These are phyloP conservation scores for Chytriomyces sp. DNA, from an alignment of 192 early-diverging fungal species.

Conservation along the genomic window DNA sequence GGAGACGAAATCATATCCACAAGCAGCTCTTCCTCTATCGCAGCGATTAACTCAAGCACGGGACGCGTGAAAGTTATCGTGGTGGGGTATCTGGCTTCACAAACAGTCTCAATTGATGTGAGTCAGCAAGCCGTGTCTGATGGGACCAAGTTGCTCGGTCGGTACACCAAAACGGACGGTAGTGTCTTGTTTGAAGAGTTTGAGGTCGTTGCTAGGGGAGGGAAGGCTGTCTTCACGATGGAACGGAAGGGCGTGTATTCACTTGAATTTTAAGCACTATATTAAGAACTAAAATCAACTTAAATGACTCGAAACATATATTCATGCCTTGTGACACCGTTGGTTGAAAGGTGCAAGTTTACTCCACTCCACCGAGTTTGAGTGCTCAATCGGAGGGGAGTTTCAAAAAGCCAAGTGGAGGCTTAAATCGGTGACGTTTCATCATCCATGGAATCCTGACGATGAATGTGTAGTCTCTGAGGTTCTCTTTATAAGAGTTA, in stretches of 20 bases:
- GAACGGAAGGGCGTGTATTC: conserved; percentile 15
- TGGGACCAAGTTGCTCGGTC: neutral
- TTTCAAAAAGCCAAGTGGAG: too few relatives aligned
- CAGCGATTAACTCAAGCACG: neutral
- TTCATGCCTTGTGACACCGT: too few relatives aligned
- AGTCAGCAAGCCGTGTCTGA: neutral
- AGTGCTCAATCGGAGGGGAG: too few relatives aligned
- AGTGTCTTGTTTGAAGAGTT: neutral
- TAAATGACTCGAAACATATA: too few relatives aligned
- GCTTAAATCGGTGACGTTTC: too few relatives aligned
- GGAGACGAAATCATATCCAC: conserved; percentile 23
- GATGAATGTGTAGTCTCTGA: too few relatives aligned
- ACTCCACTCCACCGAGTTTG: too few relatives aligned
- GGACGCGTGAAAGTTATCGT: conserved; percentile 3
- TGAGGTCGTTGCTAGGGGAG: neutral
- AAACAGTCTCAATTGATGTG: neutral
- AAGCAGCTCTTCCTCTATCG: neutral
- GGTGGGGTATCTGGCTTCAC: neutral
- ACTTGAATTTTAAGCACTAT: neutral
- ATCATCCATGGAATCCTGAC: too few relatives aligned
- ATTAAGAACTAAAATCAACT: too few relatives aligned
- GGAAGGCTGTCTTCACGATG: neutral
- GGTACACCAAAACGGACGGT: conserved; percentile 8
- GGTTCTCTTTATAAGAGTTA: too few relatives aligned
- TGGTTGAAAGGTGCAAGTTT: too few relatives aligned